Base-by-base conservation (phyloP, 73 alveolate species). In the Paramecium biaurelia region DNA sequence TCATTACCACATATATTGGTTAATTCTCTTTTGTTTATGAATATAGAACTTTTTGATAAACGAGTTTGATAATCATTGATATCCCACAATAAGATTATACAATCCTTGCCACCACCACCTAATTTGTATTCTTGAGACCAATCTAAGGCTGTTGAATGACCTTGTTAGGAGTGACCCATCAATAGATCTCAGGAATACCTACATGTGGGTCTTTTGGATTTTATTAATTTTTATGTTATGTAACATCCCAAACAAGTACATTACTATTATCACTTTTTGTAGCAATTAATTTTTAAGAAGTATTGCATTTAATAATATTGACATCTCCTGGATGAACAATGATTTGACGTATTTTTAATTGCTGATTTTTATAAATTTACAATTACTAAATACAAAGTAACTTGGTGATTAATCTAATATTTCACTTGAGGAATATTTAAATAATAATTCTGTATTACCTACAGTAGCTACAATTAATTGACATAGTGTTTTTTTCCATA, bases 241-340 rank as follows among this genome's bases (percentile, higher is more conserved):
- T 82, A 5, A 70, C 68, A 88, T 70, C 92, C 93, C 93, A 88
- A n/a, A 88, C 68, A 41, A 70, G 67, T 2, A 89, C 94, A 58
- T 70, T 49, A 14, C 85, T 30, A 34, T 76, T 63, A 72, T 89
- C 92, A 70, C 74, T 89, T 28, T 89, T 89, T 2, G 94, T 89
- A 11, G 85, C 92, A 32, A 89, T 30, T 18, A 89, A 38, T 45
- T 89, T 89, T 14, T 30, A 32, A 32, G 74, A 14, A 2, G 70
- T 20, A 68, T 38, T 41, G 28, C 92, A 67, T 82, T 89, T 89
- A n/a, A 89, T 68, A 28, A 89, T 70, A 47, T 67, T 89, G 1
- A 82, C 92, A 43, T 89, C 94, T 70, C 94, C 90, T 15, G 92
- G 94, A 82, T 89, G 94, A 21, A 89, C 90, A 70, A 89, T 45